Percentiles rank a stretch among this genome's conserved stretches.
Evolutionary conservation across 2,329 filamentous ascomycete genomes (phyloP).

Genomic region (Lizonia empirigonia): DNA sequence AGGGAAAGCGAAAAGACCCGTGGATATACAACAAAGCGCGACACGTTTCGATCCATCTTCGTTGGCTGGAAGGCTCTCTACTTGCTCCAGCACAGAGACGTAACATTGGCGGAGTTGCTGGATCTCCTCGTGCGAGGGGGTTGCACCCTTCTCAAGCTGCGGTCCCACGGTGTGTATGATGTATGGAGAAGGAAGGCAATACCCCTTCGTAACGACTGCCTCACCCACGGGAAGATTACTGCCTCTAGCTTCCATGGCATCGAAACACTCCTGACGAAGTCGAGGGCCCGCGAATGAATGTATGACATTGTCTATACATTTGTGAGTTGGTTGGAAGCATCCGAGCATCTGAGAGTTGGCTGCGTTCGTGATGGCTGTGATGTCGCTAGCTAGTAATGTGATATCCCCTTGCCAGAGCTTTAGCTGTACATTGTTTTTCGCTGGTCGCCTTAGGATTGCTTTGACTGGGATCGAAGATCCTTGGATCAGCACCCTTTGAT

Average conservation of each 20-base stretch:
- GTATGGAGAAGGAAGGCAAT: constrained; percentile 35
- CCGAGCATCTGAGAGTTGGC: constrained; percentile 45
- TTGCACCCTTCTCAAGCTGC: constrained; percentile 30
- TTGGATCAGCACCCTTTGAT: constrained; percentile 20
- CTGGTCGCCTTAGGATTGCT: not conserved
- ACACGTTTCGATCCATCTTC: constrained; percentile 34
- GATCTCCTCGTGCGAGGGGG: constrained; percentile 25
- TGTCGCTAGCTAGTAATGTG: constrained; percentile 34
- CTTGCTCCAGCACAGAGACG: constrained; percentile 35
- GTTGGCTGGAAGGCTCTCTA: constrained; percentile 31
- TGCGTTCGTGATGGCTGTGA: constrained; percentile 47
- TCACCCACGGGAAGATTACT: constrained; percentile 33
- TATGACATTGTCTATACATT: constrained; percentile 48
- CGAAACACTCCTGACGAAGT: constrained; percentile 39
- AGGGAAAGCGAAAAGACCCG: constrained; percentile 47
- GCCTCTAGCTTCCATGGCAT: constrained; percentile 30
- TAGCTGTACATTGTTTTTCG: constrained; percentile 15
- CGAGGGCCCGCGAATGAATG: constrained; percentile 41
- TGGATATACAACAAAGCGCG: constrained; percentile 46
- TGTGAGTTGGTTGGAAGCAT: constrained; percentile 44
- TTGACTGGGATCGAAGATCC: constrained; percentile 15
- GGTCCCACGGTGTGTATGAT: constrained; percentile 48
- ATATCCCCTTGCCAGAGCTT: constrained; percentile 46
- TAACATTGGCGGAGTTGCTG: constrained; percentile 40
- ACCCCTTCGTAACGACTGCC: constrained; percentile 36